Percentiles rank a stretch among this genome's conserved stretches.
phyloP scores from a whole-genome alignment of 768 basidiomycete genomes.

The Pleurotus tuoliensis region DNA sequence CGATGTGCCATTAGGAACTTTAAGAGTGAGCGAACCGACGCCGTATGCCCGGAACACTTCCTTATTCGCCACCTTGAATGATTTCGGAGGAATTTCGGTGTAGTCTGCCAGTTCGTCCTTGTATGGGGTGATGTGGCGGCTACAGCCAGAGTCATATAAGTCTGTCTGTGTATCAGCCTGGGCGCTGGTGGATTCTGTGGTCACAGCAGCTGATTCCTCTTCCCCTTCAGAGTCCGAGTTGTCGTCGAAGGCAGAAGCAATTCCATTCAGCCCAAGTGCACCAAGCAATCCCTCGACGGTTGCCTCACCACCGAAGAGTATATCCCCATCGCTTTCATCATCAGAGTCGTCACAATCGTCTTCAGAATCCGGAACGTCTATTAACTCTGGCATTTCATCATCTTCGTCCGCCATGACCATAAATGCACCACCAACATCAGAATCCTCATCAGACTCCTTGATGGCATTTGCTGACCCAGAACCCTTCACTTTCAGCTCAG shows the following conservation, averaged over 20 bases:
- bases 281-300: neutral
- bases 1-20: slow-evolving; percentile 15
- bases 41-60: slow-evolving; percentile 16
- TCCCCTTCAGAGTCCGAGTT: neutral
- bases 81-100: slow-evolving; percentile 14
- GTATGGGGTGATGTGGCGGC: slow-evolving; percentile 19
- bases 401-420: neutral
- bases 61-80: slow-evolving; percentile 21
- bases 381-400: too few relatives aligned
- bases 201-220: neutral
- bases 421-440: neutral
- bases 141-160: slow-evolving; percentile 10
- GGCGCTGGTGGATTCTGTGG: neutral
- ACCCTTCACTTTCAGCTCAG: neutral
- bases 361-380: too few relatives aligned
- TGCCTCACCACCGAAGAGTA: slow-evolving; percentile 8
- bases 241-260: neutral
- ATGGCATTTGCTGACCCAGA: neutral
- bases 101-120: slow-evolving; percentile 15
- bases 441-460: neutral
- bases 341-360: neutral
- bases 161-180: neutral
- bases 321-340: neutral
- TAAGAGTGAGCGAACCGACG: slow-evolving; percentile 18
- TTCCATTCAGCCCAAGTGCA: neutral